Evolutionary conservation across 768 basidiomycete genomes (phyloP), one percentile per base, ranked within the genome.

Genomic region (Lactifluus piperatus): DNA sequence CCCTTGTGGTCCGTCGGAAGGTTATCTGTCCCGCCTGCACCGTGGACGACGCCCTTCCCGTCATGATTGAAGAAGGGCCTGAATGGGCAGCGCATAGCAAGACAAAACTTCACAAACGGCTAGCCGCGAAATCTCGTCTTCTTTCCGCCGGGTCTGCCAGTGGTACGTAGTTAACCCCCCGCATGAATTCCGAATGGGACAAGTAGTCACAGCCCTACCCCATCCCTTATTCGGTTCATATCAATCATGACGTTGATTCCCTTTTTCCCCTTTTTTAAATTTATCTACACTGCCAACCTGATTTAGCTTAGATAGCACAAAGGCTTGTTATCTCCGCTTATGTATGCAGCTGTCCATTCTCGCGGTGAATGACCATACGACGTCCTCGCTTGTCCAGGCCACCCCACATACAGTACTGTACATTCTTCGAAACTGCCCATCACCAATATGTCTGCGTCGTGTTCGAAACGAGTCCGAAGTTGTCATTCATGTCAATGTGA

Each of bases 11-110:
- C 1, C 79, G 82, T 51, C 79, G 74, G 56, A 84, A 83, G 63
- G 67, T 78, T 6, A 71, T 81, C 4, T 93, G 90, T 68, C 66
- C 76, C 2, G 68, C 77, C 10, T 93, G 90, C 65, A 90, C 89
- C 9, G 56, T 68, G 4, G 73, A 88, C 55, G 65, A 75, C 2
- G 70, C 76, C 22, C 74, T 76, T 26, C 90, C 90, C 0, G 70
- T 81, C 14, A 79, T 88, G 75, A 80, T 92, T 71, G 79, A 88
- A 50, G 73, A 75, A 47, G 77, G 75, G 9, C 57, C 58, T 10
- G 70, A 78, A 49, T 86, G 86, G 83, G 73, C 76, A 2, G 71
- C 69, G 1, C 90, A 92, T 68, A 69, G 74, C 34, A 71, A 71
- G n/a, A 82, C 81, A 7, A 79, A 81, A 18, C 48, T 69, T 10